Evolutionary conservation across 805 yeast genomes (phyloP), one percentile per base, ranked within the genome.

Genomic region (Kodamaea kaohsiungensis): DNA sequence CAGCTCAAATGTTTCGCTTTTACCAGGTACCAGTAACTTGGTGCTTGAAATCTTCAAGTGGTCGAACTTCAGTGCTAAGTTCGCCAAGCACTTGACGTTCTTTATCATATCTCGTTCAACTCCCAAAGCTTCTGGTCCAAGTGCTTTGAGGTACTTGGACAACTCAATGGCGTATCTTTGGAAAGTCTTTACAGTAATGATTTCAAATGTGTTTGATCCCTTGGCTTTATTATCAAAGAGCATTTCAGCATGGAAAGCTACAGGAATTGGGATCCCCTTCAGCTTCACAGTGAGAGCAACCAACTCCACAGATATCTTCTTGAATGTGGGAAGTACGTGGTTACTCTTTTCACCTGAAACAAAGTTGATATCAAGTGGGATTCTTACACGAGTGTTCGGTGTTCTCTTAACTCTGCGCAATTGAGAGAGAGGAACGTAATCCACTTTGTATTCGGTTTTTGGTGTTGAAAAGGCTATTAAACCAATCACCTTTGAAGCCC

Each of bases 161-260:
- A 75, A 52, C 37, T 72, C 72, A 7, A 55, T 53, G 1, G 72
- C 74, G 50, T 69, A 67, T 46, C 57, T 59, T 48, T 69, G 74
- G 59, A 73, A 72, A 13, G 65, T 65, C 42, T 61, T 63, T 37
- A 73, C 64, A 1, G 72, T 70, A n/a, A 67, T 53, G 45, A 61
- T 49, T 49, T 70, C 71, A 55, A 71, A 73, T 49, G 65, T 66
- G 50, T 75, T 78, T 1, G 60, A 40, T 0, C 56, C 56, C 45
- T 59, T 63, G 19, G 63, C 55, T 49, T 61, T 65, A 57, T 74
- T 71, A 38, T 65, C 66, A 59, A 72, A 75, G 5, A 70, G 47
- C 67, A 70, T 67, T 52, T 71, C 78, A 25, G 68, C 69, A 48
- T 67, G 69, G 46, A 74, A 52, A 12, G 70, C 74, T 2, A 71